A percentile compares a stretch with the other conserved stretches of the same genome.
phyloP scores from a whole-genome alignment of 768 basidiomycete genomes.

The Hericium erinaceus region DNA sequence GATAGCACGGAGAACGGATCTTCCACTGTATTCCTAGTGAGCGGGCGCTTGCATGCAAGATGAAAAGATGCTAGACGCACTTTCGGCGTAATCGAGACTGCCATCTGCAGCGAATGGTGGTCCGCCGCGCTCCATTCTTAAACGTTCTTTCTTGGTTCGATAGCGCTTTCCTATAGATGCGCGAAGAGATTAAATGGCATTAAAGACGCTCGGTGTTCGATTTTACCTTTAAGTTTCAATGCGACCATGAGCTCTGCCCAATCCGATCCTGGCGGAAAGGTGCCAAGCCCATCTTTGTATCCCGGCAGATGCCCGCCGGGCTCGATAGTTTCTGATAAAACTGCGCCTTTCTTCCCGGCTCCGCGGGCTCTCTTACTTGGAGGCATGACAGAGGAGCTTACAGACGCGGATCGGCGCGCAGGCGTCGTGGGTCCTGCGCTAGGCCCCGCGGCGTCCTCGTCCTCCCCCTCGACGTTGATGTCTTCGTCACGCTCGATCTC shows the following conservation, averaged over 20 bases:
- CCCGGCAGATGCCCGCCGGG: slow-evolving; percentile 68
- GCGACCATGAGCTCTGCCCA: slow-evolving; percentile 67
- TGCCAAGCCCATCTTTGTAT: slow-evolving; percentile 64
- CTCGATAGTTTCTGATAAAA: slow-evolving; percentile 43
- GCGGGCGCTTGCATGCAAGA: slow-evolving; percentile 3
- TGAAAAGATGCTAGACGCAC: slow-evolving; percentile 29
- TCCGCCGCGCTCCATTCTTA: slow-evolving; percentile 70
- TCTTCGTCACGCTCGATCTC: slow-evolving; percentile 48
- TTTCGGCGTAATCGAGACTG: slow-evolving; percentile 67
- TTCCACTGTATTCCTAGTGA: slow-evolving; percentile 44
- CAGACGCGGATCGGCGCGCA: slow-evolving; percentile 20
- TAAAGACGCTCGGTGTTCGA: neutral
- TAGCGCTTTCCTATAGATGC: slow-evolving; percentile 54
- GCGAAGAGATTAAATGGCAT: neutral
- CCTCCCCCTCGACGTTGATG: slow-evolving; percentile 34
- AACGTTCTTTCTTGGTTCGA: slow-evolving; percentile 70
- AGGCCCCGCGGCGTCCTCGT: slow-evolving; percentile 18
- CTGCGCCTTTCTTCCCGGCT: slow-evolving; percentile 27
- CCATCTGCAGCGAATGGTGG: slow-evolving; percentile 65
- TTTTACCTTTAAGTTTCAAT: slow-evolving; percentile 63
- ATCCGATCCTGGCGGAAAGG: slow-evolving; percentile 61
- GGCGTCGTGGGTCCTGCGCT: slow-evolving; percentile 17
- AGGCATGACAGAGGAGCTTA: slow-evolving; percentile 6
- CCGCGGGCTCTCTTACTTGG: slow-evolving; percentile 27
- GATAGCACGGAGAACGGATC: slow-evolving; percentile 68